phyloP scores from a whole-genome alignment of 2,329 filamentous ascomycete genomes.

The Periconia macrospinosa region DNA sequence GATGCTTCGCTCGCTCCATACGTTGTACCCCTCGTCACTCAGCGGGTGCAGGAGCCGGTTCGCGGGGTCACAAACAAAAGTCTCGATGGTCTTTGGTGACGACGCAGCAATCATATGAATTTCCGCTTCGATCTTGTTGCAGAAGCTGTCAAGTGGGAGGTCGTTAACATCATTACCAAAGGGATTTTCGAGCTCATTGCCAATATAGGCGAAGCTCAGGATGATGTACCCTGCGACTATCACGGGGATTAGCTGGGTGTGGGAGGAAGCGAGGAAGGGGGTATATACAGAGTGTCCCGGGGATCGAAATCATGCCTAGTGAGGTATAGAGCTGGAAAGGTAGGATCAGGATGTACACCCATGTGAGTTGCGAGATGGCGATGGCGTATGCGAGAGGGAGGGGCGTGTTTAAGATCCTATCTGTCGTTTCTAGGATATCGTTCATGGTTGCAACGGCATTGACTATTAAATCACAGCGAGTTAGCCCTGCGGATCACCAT shows the following conservation, averaged over 20 bases:
- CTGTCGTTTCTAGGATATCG: constrained; percentile 69
- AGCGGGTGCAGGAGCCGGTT: not conserved
- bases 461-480: constrained; percentile 42
- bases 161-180: constrained; percentile 86
- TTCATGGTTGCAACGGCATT: constrained; percentile 66
- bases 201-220: constrained; percentile 73
- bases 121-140: constrained; percentile 71
- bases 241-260: not conserved
- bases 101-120: constrained; percentile 70
- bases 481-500: constrained; percentile 13
- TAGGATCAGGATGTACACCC: constrained; percentile 77
- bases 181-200: constrained; percentile 81
- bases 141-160: constrained; percentile 65
- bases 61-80: not conserved
- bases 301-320: constrained; percentile 75
- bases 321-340: constrained; percentile 74
- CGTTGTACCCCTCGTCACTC: not conserved
- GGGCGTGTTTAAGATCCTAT: constrained; percentile 80
- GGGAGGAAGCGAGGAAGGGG: too few relatives aligned
- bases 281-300: constrained; percentile 49
- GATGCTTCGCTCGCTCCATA: not conserved
- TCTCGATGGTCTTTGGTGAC: constrained; percentile 38
- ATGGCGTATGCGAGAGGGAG: constrained; percentile 82
- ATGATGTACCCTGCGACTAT: constrained; percentile 78
- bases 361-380: constrained; percentile 82